phyloP scores from a whole-genome alignment of 1,284 basidiomycete genomes.

The Heterobasidion annosum region DNA sequence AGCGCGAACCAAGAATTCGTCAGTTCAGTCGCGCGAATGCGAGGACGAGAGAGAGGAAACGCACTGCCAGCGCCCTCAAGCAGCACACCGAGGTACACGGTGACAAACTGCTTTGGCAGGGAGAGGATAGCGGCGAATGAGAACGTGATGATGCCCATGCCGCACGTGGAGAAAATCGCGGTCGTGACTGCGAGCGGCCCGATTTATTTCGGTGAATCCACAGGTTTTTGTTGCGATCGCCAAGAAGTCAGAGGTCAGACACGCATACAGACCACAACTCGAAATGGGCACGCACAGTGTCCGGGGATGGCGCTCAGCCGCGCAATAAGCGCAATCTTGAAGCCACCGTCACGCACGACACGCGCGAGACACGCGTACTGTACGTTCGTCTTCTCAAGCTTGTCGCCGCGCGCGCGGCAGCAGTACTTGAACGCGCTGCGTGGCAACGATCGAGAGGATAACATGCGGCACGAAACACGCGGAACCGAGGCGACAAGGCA shows the following conservation, averaged over 20 bases:
- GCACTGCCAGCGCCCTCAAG: conserved; percentile 21
- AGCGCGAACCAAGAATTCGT: too few relatives aligned
- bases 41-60: conserved; percentile 1
- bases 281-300: conserved; percentile 29
- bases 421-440: conserved; percentile 38
- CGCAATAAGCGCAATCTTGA: conserved; percentile 49
- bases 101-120: conserved; percentile 53
- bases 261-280: background rate
- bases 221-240: too few relatives aligned
- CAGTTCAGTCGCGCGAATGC: background rate
- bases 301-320: conserved; percentile 57
- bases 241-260: background rate
- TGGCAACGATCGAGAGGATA: background rate
- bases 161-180: conserved; percentile 59
- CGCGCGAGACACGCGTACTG: conserved; percentile 55
- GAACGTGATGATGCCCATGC: conserved; percentile 54
- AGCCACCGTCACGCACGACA: conserved; percentile 60
- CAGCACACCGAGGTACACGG: conserved; percentile 46
- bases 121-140: conserved; percentile 49
- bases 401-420: conserved; percentile 37
- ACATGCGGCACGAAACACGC: background rate
- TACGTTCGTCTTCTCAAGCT: conserved; percentile 46
- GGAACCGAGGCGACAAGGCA: too few relatives aligned
- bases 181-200: conserved; percentile 32
- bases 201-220: too few relatives aligned